Evolutionary conservation across 805 yeast species (phyloP).

Genomic region (Suhomyces xylopsoci): DNA sequence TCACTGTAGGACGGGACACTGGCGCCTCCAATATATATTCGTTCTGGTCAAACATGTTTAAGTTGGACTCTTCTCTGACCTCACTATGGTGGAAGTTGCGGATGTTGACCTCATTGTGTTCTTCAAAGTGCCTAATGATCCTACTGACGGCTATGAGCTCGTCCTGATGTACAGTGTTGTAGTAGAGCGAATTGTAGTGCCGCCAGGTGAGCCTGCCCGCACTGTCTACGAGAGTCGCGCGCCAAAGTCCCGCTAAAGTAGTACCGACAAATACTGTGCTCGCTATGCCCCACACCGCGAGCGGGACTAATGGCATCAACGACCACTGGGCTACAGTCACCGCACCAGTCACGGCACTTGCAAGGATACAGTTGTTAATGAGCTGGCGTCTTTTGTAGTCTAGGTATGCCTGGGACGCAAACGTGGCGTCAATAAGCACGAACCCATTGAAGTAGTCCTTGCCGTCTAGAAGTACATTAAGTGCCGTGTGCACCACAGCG

Average conservation of each 20-base stretch:
- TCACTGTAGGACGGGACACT: neutral
- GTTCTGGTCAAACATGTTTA: constrained; percentile 15
- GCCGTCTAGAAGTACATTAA: constrained; percentile 17
- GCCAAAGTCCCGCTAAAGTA: constrained; percentile 4
- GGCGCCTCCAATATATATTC: constrained; percentile 27
- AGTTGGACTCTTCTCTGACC: constrained; percentile 18
- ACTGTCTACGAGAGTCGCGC: constrained; percentile 9
- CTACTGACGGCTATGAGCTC: constrained; percentile 32
- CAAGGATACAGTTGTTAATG: neutral
- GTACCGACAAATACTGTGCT: constrained; percentile 4
- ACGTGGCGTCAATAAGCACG: constrained; percentile 25
- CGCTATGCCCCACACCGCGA: constrained; percentile 9
- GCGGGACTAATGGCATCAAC: constrained; percentile 13
- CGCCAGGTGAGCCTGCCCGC: constrained; percentile 38
- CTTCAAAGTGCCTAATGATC: constrained; percentile 40
- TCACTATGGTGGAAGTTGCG: constrained; percentile 36
- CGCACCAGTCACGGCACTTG: neutral
- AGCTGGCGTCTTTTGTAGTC: neutral
- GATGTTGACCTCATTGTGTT: constrained; percentile 39
- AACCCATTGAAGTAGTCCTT: constrained; percentile 29
- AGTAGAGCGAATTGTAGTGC: constrained; percentile 23
- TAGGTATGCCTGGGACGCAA: constrained; percentile 11
- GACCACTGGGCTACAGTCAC: constrained; percentile 17
- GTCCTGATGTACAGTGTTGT: constrained; percentile 27
- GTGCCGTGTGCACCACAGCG: constrained; percentile 7